Evolutionary conservation across 805 yeast genomes (phyloP).

Genomic region (Lipomyces orientalis): DNA sequence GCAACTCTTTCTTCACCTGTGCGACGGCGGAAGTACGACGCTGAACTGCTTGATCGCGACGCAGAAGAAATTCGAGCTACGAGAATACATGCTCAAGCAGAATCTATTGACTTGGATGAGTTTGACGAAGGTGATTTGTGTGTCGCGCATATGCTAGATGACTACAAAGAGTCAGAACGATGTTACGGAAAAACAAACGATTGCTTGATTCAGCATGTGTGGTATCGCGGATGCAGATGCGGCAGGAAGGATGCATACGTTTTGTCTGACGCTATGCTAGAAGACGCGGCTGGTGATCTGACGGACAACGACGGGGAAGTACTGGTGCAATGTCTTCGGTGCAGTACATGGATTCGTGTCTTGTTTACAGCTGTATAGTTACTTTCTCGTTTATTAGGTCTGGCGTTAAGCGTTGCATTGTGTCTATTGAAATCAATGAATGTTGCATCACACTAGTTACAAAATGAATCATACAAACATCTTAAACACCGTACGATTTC

Average conservation of each 20-base stretch:
- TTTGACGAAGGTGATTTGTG: conserved; percentile 53
- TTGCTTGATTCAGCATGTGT: conserved; percentile 31
- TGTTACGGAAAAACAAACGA: conserved; percentile 5
- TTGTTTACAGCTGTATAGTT: conserved; percentile 51
- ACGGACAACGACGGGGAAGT: conserved; percentile 58
- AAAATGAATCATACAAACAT: not conserved
- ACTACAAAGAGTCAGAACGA: conserved; percentile 2
- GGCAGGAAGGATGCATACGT: conserved; percentile 60
- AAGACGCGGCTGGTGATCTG: conserved; percentile 43
- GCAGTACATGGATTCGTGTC: conserved; percentile 86
- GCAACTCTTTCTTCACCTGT: conserved; percentile 53
- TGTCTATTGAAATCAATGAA: not conserved
- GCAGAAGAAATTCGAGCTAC: conserved; percentile 46
- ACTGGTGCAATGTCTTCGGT: conserved; percentile 77
- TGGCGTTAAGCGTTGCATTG: not conserved
- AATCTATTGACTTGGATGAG: conserved; percentile 67
- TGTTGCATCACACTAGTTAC: not conserved
- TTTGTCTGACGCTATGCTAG: conserved; percentile 67
- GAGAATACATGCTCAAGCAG: conserved; percentile 53
- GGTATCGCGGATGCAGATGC: conserved; percentile 47
- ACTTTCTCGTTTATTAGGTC: conserved; percentile 6
- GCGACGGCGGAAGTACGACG: conserved; percentile 59
- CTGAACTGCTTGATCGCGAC: conserved; percentile 47
- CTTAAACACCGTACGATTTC: not conserved
- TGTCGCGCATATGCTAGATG: conserved; percentile 36